Conservation (phyloP, 2,329 filamentous ascomycete genomes). For the Cryphonectria carpinicola region DNA sequence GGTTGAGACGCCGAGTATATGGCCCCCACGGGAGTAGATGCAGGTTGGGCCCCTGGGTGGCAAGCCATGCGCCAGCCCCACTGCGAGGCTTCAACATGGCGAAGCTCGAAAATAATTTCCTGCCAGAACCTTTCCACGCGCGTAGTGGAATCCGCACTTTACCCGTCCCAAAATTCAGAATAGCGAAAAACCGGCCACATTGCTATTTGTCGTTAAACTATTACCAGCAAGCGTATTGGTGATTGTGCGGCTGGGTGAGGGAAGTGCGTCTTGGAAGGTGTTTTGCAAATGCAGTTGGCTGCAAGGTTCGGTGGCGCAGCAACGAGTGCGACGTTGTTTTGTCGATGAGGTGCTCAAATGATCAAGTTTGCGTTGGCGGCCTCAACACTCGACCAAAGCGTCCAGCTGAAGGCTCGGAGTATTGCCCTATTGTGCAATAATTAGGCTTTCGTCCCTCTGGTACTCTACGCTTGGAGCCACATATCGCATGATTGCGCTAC, state of each 20-base stretch:
- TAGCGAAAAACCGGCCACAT: background rate
- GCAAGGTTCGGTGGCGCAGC: conserved; percentile 9
- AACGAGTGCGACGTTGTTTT: background rate
- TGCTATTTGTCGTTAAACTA: background rate
- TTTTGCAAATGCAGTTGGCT: conserved; percentile 3
- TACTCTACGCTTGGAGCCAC: background rate
- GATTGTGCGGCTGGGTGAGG: background rate
- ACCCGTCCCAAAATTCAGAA: background rate
- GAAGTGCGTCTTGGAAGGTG: background rate
- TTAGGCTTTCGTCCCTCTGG: background rate
- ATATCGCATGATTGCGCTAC: background rate
- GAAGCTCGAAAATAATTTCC: background rate
- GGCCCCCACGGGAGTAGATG: background rate
- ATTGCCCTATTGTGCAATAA: background rate
- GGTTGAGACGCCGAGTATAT: background rate
- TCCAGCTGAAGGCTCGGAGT: background rate
- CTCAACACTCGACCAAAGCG: background rate
- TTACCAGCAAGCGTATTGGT: background rate
- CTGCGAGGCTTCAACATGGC: background rate
- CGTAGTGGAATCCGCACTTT: background rate
- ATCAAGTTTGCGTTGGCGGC: background rate
- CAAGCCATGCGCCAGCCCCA: background rate
- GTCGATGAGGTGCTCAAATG: background rate
- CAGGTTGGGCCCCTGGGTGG: conserved; percentile 6
- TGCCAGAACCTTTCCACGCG: background rate